Percentiles rank a stretch among this genome's conserved stretches.
Evolutionary conservation across 805 yeast genomes (phyloP).

Genomic region (Maudiozyma barnettii): DNA sequence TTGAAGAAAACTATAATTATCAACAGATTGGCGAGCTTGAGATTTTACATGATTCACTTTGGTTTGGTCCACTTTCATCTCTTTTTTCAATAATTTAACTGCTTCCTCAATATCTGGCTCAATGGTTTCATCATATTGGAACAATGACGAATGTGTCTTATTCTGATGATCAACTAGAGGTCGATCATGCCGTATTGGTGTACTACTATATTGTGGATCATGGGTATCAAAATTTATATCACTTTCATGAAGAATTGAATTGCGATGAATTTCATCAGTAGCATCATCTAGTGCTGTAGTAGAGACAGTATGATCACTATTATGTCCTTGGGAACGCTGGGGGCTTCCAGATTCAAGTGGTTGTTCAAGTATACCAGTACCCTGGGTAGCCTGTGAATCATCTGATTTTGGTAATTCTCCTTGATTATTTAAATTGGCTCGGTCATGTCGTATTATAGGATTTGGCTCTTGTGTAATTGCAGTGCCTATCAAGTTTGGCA

Average conservation of each 20-base stretch:
- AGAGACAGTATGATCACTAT: not conserved
- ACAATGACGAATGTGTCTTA: conserved; percentile 1
- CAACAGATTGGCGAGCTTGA: not conserved
- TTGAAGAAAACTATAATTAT: not conserved
- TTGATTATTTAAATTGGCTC: too few species aligned
- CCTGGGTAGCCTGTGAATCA: not conserved
- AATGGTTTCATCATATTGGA: conserved; percentile 5
- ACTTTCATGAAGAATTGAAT: not conserved
- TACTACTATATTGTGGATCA: not conserved
- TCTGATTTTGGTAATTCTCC: not conserved
- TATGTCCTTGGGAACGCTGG: not conserved
- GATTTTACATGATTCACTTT: not conserved
- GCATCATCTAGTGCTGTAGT: not conserved
- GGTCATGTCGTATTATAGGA: too few species aligned
- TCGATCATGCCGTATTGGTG: not conserved
- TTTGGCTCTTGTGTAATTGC: too few species aligned
- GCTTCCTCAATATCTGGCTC: conserved; percentile 24
- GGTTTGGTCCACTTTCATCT: conserved; percentile 7
- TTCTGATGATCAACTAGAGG: not conserved
- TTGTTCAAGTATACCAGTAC: not conserved
- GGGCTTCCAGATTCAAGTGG: not conserved
- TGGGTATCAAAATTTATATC: not conserved
- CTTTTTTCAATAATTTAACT: conserved; percentile 15
- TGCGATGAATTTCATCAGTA: not conserved
- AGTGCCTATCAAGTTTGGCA: too few species aligned